A percentile compares a stretch with the other conserved stretches of the same genome.
phyloP scores from a whole-genome alignment of 2,329 filamentous ascomycete genomes.

The Ceratocystis papillata region DNA sequence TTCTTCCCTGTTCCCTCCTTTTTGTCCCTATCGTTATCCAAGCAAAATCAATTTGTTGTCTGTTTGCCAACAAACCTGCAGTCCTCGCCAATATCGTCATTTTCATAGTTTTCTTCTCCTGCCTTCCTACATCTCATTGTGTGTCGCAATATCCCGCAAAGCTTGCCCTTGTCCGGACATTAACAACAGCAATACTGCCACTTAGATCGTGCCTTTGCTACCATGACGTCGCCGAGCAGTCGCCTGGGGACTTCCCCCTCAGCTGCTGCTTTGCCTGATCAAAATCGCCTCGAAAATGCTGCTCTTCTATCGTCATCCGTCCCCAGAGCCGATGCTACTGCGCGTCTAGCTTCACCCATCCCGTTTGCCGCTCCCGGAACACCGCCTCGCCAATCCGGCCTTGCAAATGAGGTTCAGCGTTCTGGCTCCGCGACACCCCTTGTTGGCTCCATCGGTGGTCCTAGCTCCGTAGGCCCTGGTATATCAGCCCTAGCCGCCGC shows the following conservation, averaged over 20 bases:
- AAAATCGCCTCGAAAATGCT: conserved; percentile 11
- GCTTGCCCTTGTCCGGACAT: background rate
- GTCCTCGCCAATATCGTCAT: background rate
- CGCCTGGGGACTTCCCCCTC: conserved; percentile 16
- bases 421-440: conserved; percentile 36
- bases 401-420: conserved; percentile 26
- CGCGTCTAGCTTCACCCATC: conserved; percentile 45
- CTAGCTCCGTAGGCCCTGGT: conserved; percentile 62
- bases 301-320: conserved; percentile 19
- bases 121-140: background rate
- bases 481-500: conserved; percentile 81
- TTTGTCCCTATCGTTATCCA: conserved; percentile 6
- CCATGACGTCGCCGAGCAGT: conserved; percentile 20
- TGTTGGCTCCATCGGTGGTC: conserved; percentile 44
- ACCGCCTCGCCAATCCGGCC: conserved; percentile 35
- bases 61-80: background rate
- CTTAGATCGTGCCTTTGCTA: background rate
- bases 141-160: background rate
- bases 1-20: conserved; percentile 3
- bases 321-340: conserved; percentile 34
- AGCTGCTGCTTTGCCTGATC: conserved; percentile 10
- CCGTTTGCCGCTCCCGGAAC: conserved; percentile 39
- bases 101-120: background rate
- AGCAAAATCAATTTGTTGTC: conserved; percentile 4
- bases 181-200: background rate